Conservation (phyloP, 2,329 filamentous ascomycete genomes). For the Aspergillus jensenii region DNA sequence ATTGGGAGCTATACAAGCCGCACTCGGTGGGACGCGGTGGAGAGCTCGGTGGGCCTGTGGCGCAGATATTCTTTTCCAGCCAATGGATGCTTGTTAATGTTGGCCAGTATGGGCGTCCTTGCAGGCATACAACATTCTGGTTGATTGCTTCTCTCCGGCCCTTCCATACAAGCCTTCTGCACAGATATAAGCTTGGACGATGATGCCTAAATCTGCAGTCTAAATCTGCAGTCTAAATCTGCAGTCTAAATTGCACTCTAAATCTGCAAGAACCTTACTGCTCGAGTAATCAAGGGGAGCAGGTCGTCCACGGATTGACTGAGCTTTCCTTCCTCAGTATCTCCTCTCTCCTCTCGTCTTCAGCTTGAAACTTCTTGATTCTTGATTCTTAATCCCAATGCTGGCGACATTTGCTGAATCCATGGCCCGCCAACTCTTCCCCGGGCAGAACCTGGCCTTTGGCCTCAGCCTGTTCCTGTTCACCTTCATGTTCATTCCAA, state of each 20-base stretch:
- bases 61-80: background rate
- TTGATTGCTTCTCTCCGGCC: background rate
- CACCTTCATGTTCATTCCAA: slow-evolving; percentile 36
- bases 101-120: background rate
- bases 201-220: background rate
- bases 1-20: background rate
- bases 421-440: slow-evolving; percentile 30
- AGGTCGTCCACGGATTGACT: too few relatives aligned
- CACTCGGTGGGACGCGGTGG: background rate
- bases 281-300: too few relatives aligned
- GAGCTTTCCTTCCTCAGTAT: too few relatives aligned
- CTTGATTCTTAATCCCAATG: too few relatives aligned
- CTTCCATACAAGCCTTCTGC: background rate
- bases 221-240: too few relatives aligned
- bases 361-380: too few relatives aligned
- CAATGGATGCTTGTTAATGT: background rate
- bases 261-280: too few relatives aligned
- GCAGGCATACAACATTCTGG: slow-evolving; percentile 10
- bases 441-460: slow-evolving; percentile 27
- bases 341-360: background rate
- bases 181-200: background rate
- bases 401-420: slow-evolving; percentile 16
- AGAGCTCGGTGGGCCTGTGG: background rate
- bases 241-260: too few relatives aligned
- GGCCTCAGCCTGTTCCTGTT: slow-evolving; percentile 34